Conservation (phyloP, 768 basidiomycete genomes). For the Russula dissimulans region DNA sequence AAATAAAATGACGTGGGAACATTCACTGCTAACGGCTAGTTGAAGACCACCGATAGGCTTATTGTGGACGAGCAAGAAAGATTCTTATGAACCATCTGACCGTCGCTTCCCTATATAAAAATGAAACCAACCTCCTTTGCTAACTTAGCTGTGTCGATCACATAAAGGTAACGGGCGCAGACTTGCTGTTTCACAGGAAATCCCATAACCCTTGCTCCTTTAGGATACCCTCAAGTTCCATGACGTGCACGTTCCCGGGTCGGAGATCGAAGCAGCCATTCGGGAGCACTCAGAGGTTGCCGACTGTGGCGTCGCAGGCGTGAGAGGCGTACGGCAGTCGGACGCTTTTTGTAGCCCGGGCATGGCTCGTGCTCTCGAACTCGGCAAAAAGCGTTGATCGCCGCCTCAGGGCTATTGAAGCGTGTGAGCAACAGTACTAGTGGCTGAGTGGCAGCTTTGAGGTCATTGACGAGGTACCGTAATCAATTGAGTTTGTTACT, state of each 20-base stretch:
- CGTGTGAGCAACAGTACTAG: conserved; percentile 58
- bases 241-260: conserved; percentile 68
- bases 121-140: not conserved
- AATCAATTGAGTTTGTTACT: not conserved
- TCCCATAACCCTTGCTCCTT: conserved; percentile 26
- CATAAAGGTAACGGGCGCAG: conserved; percentile 41
- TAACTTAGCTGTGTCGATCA: conserved; percentile 71
- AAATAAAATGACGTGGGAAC: conserved; percentile 44
- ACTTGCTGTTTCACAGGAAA: not conserved
- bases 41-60: conserved; percentile 48
- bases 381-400: conserved; percentile 30
- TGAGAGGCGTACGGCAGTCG: conserved; percentile 30
- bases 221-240: conserved; percentile 48
- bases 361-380: conserved; percentile 63
- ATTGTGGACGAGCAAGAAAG: conserved; percentile 47
- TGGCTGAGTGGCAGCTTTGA: conserved; percentile 67
- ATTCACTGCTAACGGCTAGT: not conserved
- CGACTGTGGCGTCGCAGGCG: not conserved
- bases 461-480: conserved; percentile 46
- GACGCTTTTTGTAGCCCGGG: conserved; percentile 67
- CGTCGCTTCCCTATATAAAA: conserved; percentile 2
- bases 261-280: conserved; percentile 63
- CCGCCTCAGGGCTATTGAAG: conserved; percentile 40
- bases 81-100: conserved; percentile 42
- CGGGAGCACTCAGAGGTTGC: conserved; percentile 22